Conservation (phyloP, 306 rosid species). For the Fragaria iinumae region DNA sequence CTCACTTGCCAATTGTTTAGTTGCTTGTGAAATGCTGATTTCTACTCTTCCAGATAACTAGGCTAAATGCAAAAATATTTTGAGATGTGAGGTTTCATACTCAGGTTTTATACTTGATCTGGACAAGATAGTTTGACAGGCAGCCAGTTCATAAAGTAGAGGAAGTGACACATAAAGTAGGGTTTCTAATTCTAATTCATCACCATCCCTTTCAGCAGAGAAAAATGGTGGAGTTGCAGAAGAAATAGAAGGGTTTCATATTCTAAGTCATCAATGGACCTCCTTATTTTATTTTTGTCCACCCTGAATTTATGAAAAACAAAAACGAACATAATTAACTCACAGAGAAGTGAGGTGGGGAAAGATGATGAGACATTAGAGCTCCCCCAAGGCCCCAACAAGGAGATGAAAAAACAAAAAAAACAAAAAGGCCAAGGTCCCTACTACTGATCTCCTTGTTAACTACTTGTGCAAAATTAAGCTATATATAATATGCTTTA, state of each 20-base stretch:
- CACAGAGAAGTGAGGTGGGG: conserved; percentile 2
- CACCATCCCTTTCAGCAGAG: not conserved
- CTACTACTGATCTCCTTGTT: conserved; percentile 1
- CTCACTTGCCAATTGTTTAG: not conserved
- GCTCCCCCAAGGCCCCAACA: not conserved
- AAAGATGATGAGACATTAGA: not conserved
- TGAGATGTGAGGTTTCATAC: not conserved
- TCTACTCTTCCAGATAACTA: not conserved
- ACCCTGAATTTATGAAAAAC: not conserved
- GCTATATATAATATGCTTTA: not conserved
- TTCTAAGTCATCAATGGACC: not conserved
- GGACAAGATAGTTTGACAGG: not conserved
- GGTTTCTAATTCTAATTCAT: not conserved
- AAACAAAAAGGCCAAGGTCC: not conserved
- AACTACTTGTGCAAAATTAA: not conserved
- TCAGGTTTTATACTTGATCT: not conserved
- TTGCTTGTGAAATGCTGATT: not conserved
- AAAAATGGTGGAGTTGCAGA: not conserved
- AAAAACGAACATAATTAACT: not conserved
- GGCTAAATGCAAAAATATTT: not conserved
- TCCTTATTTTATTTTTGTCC: not conserved
- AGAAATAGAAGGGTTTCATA: not conserved
- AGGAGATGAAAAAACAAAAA: conserved; percentile 4
- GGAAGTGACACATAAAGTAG: not conserved
- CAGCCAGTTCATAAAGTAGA: not conserved